These are phyloP conservation scores for Lomentospora prolificans DNA, from an alignment of 2,329 filamentous ascomycete genomes.

Conservation along the genomic window DNA sequence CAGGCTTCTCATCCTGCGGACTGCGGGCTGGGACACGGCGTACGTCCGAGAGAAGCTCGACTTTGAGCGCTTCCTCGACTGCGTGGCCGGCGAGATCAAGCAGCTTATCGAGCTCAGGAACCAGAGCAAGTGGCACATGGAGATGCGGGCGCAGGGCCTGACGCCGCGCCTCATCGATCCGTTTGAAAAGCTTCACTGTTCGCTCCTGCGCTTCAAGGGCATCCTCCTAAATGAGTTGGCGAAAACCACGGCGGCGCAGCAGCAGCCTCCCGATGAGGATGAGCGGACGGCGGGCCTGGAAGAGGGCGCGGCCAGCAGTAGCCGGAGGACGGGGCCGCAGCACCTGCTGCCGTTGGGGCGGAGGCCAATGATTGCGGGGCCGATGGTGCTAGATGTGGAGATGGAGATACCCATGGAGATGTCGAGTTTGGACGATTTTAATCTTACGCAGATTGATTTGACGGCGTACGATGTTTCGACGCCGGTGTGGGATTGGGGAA, in stretches of 20 bases:
- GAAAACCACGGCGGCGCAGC: conserved; percentile 5
- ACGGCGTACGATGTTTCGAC: not conserved
- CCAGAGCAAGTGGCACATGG: conserved; percentile 8
- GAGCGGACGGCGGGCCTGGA: too few species aligned
- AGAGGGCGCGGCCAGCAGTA: not conserved
- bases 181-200: conserved; percentile 11
- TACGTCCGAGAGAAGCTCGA: conserved; percentile 26
- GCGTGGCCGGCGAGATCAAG: conserved; percentile 21
- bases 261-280: too few species aligned
- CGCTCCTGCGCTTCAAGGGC: conserved; percentile 9
- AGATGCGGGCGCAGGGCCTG: not conserved
- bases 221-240: conserved; percentile 11
- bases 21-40: conserved; percentile 35
- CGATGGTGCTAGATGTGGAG: conserved; percentile 2
- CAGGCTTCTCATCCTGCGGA: conserved; percentile 33
- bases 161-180: conserved; percentile 8
- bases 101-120: conserved; percentile 16
- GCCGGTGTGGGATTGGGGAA: conserved; percentile 3
- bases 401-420: not conserved
- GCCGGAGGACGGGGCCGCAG: not conserved
- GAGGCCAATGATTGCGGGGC: conserved; percentile 3
- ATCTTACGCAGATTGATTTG: conserved; percentile 8
- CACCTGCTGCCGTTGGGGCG: not conserved
- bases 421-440: conserved; percentile 4
- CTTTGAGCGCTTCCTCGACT: conserved; percentile 20